Evolutionary conservation across 148 eudicot species (phyloP).

Genomic region (Rhododendron williamsianum): DNA sequence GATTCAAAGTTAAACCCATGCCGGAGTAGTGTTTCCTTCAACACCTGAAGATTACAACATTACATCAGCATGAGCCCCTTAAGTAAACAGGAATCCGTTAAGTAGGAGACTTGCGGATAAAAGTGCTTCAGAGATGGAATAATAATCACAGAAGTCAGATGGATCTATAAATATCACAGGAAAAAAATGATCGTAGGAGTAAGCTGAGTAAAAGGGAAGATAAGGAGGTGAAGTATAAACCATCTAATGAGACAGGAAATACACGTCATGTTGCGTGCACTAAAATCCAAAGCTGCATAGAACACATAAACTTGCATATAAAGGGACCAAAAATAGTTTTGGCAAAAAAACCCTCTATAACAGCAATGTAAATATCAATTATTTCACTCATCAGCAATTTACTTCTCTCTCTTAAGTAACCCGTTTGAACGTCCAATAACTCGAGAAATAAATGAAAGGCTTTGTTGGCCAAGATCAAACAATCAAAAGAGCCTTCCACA

Average conservation of each 20-base stretch:
- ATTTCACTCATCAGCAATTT: neutral
- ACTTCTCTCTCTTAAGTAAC: neutral
- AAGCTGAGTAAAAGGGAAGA: neutral
- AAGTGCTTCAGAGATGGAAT: neutral
- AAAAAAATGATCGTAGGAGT: neutral
- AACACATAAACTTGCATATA: neutral
- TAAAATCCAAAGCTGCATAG: neutral
- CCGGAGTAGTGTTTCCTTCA: slow-evolving; percentile 78
- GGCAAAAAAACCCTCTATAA: neutral
- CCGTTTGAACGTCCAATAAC: neutral
- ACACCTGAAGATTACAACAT: slow-evolving; percentile 47
- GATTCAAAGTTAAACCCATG: slow-evolving; percentile 93
- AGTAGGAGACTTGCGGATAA: neutral
- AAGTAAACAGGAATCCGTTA: neutral
- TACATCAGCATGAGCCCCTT: slow-evolving; percentile 4
- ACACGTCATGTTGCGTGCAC: neutral
- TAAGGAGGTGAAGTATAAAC: neutral
- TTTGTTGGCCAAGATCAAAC: neutral
- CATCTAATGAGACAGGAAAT: neutral
- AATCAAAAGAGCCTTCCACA: neutral
- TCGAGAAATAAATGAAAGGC: neutral
- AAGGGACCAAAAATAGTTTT: neutral
- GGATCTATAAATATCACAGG: neutral
- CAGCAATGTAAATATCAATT: neutral
- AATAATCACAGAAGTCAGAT: neutral